These are phyloP conservation scores for Pseudoscleropodium purum DNA, from an alignment of 225 moss, liverwort and hornwort genomes.

Conservation along the genomic window DNA sequence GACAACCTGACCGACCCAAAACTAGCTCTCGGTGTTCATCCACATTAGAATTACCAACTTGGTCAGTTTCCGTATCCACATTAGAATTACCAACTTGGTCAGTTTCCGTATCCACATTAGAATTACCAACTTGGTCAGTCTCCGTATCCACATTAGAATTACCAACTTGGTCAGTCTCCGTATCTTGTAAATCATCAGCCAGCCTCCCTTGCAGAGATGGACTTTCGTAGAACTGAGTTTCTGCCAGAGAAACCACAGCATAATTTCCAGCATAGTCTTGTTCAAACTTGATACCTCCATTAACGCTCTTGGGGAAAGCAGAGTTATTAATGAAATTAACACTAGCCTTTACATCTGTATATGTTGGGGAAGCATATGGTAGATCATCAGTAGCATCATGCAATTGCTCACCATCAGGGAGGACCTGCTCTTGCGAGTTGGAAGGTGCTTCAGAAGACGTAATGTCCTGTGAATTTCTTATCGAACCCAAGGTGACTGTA, in stretches of 20 bases:
- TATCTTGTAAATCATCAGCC: not conserved
- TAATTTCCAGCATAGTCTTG: not conserved
- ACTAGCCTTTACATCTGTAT: not conserved
- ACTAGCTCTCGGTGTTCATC: not conserved
- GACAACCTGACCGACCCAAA: not conserved
- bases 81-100: too few relatives aligned
- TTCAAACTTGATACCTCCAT: not conserved
- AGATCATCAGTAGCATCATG: slow-evolving; percentile 11
- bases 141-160: not conserved
- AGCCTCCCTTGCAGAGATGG: not conserved
- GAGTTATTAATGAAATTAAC: not conserved
- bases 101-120: too few relatives aligned
- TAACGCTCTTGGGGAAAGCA: not conserved
- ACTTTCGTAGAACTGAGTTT: not conserved
- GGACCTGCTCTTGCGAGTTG: not conserved
- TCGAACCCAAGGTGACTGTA: not conserved
- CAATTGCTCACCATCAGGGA: slow-evolving; percentile 14
- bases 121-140: too few relatives aligned
- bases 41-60: not conserved
- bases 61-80: too few relatives aligned
- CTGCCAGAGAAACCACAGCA: not conserved
- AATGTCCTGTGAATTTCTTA: not conserved
- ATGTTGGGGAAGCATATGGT: not conserved
- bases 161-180: not conserved
- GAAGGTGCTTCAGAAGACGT: not conserved